phyloP scores from a whole-genome alignment of 75 land plant genomes.

The Isoetes taiwanensis region DNA sequence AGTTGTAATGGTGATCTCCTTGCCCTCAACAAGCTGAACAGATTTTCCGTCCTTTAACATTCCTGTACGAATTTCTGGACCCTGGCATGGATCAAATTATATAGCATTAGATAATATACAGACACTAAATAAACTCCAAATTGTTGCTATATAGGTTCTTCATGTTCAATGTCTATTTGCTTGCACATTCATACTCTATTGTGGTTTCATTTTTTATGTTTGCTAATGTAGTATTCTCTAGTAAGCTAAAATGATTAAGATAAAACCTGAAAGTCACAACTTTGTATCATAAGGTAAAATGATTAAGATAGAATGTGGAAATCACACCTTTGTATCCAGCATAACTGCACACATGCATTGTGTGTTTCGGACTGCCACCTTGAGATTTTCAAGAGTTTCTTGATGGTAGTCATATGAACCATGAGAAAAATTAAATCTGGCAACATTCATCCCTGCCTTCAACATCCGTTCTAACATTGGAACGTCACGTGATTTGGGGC shows the following conservation, averaged over 20 bases:
- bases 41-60: background rate
- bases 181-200: no score
- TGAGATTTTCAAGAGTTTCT: slow-evolving; percentile 32
- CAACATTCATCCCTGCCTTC: slow-evolving; percentile 40
- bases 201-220: no score
- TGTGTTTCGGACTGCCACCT: slow-evolving; percentile 34
- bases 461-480: slow-evolving; percentile 30
- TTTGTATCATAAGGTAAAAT: no score
- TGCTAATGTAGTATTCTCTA: no score
- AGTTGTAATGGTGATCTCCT: background rate
- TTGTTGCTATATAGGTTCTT: no score
- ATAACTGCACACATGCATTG: slow-evolving; percentile 38
- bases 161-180: no score
- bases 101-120: no score
- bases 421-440: slow-evolving; percentile 45
- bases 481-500: slow-evolving; percentile 33
- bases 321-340: slow-evolving; percentile 52
- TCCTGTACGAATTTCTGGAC: background rate
- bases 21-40: background rate
- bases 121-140: no score
- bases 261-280: no score
- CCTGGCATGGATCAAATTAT: no score
- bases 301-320: no score
- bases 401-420: slow-evolving; percentile 44
- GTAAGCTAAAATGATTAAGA: no score